phyloP scores from a whole-genome alignment of 805 yeast species.

The Candida ulmi region DNA sequence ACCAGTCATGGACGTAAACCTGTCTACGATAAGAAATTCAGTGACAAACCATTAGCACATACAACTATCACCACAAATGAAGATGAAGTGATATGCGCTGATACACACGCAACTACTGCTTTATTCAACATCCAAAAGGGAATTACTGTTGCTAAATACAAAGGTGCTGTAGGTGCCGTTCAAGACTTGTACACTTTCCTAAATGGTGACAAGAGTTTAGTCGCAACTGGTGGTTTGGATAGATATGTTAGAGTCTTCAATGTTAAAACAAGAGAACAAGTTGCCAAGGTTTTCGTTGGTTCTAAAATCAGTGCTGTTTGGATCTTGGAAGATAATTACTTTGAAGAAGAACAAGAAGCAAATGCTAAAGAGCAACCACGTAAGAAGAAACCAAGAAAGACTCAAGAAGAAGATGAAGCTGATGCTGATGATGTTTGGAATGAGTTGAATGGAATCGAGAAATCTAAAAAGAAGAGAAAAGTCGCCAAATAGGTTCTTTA shows the following conservation, averaged over 20 bases:
- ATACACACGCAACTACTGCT: conserved; percentile 61
- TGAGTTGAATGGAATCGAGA: conserved; percentile 20
- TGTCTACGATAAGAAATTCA: conserved; percentile 43
- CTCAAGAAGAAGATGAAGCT: conserved; percentile 25
- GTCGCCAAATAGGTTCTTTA: conserved; percentile 4
- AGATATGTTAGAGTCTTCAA: conserved; percentile 80
- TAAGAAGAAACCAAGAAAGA: conserved; percentile 29
- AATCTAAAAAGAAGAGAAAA: conserved; percentile 12
- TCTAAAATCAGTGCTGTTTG: conserved; percentile 56
- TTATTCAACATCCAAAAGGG: conserved; percentile 48
- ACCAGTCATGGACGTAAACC: conserved; percentile 69
- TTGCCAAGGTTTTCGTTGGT: conserved; percentile 71
- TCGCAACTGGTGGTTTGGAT: conserved; percentile 83
- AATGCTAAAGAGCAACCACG: conserved; percentile 24
- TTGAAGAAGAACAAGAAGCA: conserved; percentile 29
- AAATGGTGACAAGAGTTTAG: conserved; percentile 31
- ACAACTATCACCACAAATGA: conserved; percentile 18
- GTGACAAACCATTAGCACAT: conserved; percentile 48
- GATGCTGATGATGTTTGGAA: conserved; percentile 35
- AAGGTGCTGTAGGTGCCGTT: conserved; percentile 75
- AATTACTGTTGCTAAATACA: conserved; percentile 59
- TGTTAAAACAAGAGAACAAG: conserved; percentile 45
- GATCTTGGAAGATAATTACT: conserved; percentile 43
- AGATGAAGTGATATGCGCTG: conserved; percentile 58
- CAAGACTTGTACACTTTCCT: conserved; percentile 23